Base-by-base conservation (phyloP, 148 eudicot genomes). In the Vaccinium darrowii region DNA sequence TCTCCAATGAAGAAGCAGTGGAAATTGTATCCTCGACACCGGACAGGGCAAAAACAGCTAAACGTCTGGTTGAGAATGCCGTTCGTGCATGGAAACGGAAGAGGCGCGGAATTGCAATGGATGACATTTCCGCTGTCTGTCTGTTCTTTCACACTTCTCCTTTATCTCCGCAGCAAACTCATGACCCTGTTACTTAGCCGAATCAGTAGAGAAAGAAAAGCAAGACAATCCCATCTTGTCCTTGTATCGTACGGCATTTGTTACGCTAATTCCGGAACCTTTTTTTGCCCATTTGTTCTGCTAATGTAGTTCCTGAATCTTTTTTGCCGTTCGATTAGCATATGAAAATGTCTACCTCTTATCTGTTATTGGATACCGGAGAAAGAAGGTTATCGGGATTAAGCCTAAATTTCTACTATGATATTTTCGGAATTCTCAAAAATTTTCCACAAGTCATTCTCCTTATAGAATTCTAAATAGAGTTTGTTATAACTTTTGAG, bases 1-100 rank as follows among this genome's bases (percentile, higher is more conserved):
- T 96, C n/a, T 96, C 98, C 5, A 96, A 96, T 77, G 89, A 94
- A 88, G 98, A 96, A 84, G 98, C 98, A 0, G 95, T 95, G 58
- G 65, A 93, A 50, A 91, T 95, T 56, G 91, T 95, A 53, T 90
- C 90, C 50, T 90, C 93, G 11, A 81, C 88, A 54, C 84, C 90
- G 0, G 89, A 94, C 82, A 89, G 88, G 75, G 88, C 85, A 21
- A 94, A 94, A 77, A 84, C 98, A 0, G 93, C 96, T 1, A 91
- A 94, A 81, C 86, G 90, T 52, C 87, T 95, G 1, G 98, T 95
- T 1, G 88, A 92, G 69, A 86, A 85, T 15, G 98, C 96, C 1
- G 92, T 76, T 21, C 76, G 84, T 16, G 98, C 88, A 16, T 95
- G 98, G 98, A 92, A 86, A 86, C 81, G 75, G 72, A 95, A 92